A percentile compares a stretch with the other conserved stretches of the same genome.
phyloP scores from a whole-genome alignment of 169 alveolate genomes.

The Plasmodium sp. region DNA sequence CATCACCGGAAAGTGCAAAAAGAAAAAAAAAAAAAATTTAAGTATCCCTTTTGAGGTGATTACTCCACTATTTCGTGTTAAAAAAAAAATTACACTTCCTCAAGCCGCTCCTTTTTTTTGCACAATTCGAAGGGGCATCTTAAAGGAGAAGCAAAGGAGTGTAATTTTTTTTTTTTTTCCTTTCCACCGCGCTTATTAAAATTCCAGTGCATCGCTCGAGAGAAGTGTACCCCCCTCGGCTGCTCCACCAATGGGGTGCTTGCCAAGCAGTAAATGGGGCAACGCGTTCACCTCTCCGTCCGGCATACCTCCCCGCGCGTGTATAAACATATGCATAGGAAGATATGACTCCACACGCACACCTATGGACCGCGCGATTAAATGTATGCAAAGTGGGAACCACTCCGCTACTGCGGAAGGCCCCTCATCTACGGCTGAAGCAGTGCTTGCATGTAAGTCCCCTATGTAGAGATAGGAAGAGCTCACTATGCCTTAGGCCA shows the following conservation, averaged over 20 bases:
- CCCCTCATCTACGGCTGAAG: background rate
- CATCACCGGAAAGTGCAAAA: too few species aligned
- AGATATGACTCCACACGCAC: background rate
- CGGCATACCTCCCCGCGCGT: background rate
- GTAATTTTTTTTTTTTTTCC: background rate
- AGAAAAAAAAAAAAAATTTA: background rate
- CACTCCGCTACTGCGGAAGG: background rate
- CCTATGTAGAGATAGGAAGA: conserved; percentile 40
- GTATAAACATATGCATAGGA: background rate
- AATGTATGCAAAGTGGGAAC: background rate
- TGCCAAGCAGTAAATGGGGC: background rate
- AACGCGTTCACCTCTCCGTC: background rate
- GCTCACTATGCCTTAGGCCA: conserved; percentile 2
- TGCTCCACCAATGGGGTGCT: background rate
- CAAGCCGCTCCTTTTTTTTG: background rate
- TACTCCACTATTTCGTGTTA: too few species aligned
- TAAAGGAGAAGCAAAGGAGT: background rate
- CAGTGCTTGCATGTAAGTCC: conserved; percentile 15
- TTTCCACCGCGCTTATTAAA: background rate
- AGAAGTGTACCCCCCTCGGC: background rate
- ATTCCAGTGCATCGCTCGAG: background rate
- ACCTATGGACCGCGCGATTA: background rate
- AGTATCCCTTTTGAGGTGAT: too few species aligned
- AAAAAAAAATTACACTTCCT: too few species aligned
- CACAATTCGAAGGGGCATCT: background rate